Evolutionary conservation across 1,139 yeast genomes (phyloP).

Genomic region (Taiozyma sp.): DNA sequence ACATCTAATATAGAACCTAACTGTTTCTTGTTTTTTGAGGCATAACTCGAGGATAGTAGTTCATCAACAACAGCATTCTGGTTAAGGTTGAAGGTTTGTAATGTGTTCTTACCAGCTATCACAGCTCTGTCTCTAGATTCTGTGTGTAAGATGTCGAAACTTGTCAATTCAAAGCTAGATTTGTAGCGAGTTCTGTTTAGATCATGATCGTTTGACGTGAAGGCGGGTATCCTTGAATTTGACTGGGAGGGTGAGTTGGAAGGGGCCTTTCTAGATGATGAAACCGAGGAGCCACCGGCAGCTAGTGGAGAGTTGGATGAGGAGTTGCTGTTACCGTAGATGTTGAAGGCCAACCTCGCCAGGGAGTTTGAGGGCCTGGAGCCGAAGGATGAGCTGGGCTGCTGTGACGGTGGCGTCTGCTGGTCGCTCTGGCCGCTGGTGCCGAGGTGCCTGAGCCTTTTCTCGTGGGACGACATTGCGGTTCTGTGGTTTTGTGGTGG

Average conservation of each 20-base stretch:
- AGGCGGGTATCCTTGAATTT: constrained; percentile 6
- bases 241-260: not conserved
- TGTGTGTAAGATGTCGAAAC: constrained; percentile 22
- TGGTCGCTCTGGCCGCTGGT: not conserved
- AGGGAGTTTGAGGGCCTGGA: constrained; percentile 15
- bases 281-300: not conserved
- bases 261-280: constrained; percentile 1
- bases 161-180: constrained; percentile 17
- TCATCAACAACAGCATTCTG: constrained; percentile 33
- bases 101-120: constrained; percentile 53
- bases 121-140: constrained; percentile 41
- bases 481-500: not conserved
- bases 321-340: constrained; percentile 16
- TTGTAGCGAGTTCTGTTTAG: constrained; percentile 11
- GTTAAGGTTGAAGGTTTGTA: constrained; percentile 41
- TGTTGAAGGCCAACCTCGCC: constrained; percentile 24
- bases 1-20: constrained; percentile 44
- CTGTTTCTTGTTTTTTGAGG: constrained; percentile 32
- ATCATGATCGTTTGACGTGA: constrained; percentile 6
- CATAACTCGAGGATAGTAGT: constrained; percentile 24
- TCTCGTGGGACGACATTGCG: constrained; percentile 6
- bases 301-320: not conserved
- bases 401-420: not conserved
- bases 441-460: constrained; percentile 1
- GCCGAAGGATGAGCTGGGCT: constrained; percentile 2